Evolutionary conservation across 768 basidiomycete species (phyloP), one percentile per base, ranked within the genome.

Genomic region (Podaxis sp.): DNA sequence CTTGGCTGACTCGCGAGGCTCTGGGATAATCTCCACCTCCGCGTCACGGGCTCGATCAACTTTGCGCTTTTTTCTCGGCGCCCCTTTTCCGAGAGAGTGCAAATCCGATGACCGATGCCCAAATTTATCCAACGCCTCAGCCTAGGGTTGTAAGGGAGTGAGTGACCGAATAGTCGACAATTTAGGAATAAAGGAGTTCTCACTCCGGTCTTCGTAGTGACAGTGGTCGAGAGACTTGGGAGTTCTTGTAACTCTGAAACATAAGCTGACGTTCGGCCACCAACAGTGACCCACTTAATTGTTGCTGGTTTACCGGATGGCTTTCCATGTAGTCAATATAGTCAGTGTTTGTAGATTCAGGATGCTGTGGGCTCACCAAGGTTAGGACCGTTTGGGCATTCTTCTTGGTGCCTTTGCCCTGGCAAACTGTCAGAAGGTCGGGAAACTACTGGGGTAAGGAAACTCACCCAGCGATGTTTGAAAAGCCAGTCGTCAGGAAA

Each of bases 231-330:
- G 13, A 25, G 38, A 25, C 21, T 11, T 35, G 72, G 61, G 14
- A 75, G 68, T 28, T 69, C 66, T 69, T 91, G 90, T 9, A 91
- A 73, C 70, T 91, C 83, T 11, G 69, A 67, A 6, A 91, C 85
- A 65, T 80, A 87, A 13, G 90, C 90, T 2, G 89, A 89, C 6
- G 90, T 91, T 14, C 90, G 79, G 2, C 90, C 89, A 16, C 88
- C 89, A 6, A 93, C 87, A 4, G 85, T 89, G 57, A 88, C 70
- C 82, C 86, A 92, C 66, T 82, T 83, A 59, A 92, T 83, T 6
- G 87, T 89, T 0, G 88, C 91, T n/a, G 79, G 80, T 59, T 78
- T 73, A 4, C 90, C 91, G 57, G 83, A 82, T 0, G 87, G 85
- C 90, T 91, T 18, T 27, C 46, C n/a, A 50, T 32, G 38, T 46